Conservation (phyloP, 1,284 basidiomycete species). For the Microbotryomycetes sp. region DNA sequence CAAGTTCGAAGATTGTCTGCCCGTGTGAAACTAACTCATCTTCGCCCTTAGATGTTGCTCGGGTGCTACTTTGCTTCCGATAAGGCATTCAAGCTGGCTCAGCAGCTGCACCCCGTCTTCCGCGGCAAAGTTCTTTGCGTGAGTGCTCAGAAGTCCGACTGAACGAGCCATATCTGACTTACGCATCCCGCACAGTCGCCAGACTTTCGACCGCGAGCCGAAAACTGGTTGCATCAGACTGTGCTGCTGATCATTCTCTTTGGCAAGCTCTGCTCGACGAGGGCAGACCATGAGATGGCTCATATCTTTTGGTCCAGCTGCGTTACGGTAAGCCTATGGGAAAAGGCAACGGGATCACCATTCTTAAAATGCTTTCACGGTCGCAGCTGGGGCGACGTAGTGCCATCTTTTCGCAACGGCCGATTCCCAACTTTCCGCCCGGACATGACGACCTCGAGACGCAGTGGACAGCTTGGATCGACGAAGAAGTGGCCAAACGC, state of each 20-base stretch:
- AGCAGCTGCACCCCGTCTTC: conserved; percentile 27
- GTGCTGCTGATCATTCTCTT: conserved; percentile 13
- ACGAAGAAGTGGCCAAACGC: conserved; percentile 32
- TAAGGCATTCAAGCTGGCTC: conserved; percentile 22
- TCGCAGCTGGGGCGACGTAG: conserved; percentile 14
- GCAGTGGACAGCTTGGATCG: conserved; percentile 33
- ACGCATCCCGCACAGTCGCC: background rate
- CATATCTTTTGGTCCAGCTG: conserved; percentile 33
- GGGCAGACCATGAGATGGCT: conserved; percentile 30
- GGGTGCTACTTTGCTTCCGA: conserved; percentile 26
- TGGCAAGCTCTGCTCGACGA: background rate
- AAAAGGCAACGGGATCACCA: too few relatives aligned
- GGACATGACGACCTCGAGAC: conserved; percentile 25
- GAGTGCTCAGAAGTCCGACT: background rate
- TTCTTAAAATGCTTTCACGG: background rate
- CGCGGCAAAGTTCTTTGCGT: conserved; percentile 32
- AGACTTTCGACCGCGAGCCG: conserved; percentile 30
- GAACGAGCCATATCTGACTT: too few relatives aligned
- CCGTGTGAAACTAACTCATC: background rate
- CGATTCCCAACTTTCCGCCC: conserved; percentile 4
- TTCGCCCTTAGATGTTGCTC: conserved; percentile 18
- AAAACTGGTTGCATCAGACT: conserved; percentile 31
- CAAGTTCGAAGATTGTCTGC: background rate
- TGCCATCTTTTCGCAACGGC: conserved; percentile 27
- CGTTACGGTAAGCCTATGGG: conserved; percentile 19